Percentiles rank a stretch among this genome's conserved stretches.
phyloP scores from a whole-genome alignment of 1,284 basidiomycete genomes.

The Pseudozyma flocculosa region DNA sequence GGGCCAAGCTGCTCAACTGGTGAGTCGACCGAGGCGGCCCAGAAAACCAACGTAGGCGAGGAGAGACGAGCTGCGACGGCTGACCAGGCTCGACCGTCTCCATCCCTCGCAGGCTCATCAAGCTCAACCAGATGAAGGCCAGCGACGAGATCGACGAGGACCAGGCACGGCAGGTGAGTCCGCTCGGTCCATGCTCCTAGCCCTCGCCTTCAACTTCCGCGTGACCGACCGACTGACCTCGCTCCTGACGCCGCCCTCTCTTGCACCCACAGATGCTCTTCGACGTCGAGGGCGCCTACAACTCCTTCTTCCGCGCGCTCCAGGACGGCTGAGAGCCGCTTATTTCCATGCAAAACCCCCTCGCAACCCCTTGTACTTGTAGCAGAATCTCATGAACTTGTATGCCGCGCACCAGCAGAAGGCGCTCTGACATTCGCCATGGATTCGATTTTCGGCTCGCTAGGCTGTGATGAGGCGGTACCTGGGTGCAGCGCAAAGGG shows the following conservation, averaged over 20 bases:
- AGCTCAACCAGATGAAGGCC: constrained; percentile 93
- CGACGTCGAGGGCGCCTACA: constrained; percentile 94
- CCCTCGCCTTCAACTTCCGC: background rate
- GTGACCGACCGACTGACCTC: background rate
- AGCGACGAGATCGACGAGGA: constrained; percentile 95
- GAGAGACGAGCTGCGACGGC: no score
- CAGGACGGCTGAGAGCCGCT: constrained; percentile 12
- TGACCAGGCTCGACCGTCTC: no score
- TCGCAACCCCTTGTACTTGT: no score
- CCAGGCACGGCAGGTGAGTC: constrained; percentile 78
- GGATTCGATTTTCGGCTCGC: no score
- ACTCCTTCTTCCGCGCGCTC: constrained; percentile 88
- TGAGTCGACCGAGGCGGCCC: no score
- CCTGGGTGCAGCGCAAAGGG: no score
- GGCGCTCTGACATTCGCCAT: no score
- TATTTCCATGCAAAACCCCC: no score
- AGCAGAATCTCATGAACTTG: no score
- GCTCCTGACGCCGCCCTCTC: background rate
- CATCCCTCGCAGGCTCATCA: constrained; percentile 85
- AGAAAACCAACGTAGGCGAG: no score
- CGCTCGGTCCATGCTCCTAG: constrained; percentile 22
- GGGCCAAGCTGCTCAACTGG: constrained; percentile 91
- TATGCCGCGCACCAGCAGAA: no score
- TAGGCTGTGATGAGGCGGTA: no score
- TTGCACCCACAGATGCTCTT: constrained; percentile 76